These are phyloP conservation scores for Neurospora sp. DNA, from an alignment of 495 filamentous ascomycete species.

Conservation along the genomic window DNA sequence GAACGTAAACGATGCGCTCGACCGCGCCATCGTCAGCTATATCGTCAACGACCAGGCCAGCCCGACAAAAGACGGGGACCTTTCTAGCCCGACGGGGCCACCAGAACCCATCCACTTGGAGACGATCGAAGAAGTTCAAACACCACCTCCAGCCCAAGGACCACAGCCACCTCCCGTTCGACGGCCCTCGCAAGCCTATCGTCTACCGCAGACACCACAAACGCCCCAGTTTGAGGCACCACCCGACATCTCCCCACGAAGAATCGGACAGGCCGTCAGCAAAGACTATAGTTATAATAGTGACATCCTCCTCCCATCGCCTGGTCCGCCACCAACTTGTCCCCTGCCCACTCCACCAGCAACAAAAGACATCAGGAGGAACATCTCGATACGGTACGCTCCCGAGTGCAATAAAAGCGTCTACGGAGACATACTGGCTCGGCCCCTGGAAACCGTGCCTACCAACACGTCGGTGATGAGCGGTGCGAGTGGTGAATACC, in stretches of 20 bases:
- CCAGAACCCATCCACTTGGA: neutral
- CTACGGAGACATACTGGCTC: constrained; percentile 1
- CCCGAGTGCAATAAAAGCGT: neutral
- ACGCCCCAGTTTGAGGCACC: neutral
- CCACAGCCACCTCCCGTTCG: neutral
- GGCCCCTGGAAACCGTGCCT: neutral
- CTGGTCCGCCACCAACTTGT: neutral
- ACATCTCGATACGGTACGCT: neutral
- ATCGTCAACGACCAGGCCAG: constrained; percentile 18
- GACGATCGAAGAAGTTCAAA: neutral
- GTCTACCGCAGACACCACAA: neutral
- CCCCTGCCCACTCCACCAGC: neutral
- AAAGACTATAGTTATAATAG: neutral
- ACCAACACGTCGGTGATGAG: neutral
- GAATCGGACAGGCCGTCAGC: neutral
- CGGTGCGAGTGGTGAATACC: neutral
- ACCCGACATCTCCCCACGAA: neutral
- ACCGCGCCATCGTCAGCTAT: constrained; percentile 21
- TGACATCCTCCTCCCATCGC: neutral
- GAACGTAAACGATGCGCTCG: constrained; percentile 14
- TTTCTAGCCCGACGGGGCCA: neutral
- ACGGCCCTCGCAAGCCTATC: neutral
- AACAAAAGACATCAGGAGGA: neutral
- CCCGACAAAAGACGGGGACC: neutral
- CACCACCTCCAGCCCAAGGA: neutral